phyloP scores from a whole-genome alignment of 306 rosid genomes.

The Oxytropis ochrocephala region DNA sequence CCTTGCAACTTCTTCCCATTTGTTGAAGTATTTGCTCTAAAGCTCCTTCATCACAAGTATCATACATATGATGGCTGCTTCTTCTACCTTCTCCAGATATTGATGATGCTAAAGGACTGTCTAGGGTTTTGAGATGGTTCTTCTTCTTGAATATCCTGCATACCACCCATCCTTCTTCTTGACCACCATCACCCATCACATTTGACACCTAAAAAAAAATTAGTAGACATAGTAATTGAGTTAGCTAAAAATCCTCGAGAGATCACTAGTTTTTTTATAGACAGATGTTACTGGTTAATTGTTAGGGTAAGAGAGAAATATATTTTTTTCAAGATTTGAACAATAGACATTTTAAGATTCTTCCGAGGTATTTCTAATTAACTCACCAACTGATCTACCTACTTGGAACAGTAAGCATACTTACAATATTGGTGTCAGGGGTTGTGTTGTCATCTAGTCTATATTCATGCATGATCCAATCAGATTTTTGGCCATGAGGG shows the following conservation, averaged over 20 bases:
- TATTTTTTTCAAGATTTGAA: too few relatives aligned
- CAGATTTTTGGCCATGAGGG: slow-evolving; percentile 89
- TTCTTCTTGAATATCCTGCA: slow-evolving; percentile 94
- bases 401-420: not conserved
- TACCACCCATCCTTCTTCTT: slow-evolving; percentile 97
- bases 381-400: too few relatives aligned
- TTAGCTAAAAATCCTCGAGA: too few relatives aligned
- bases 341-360: too few relatives aligned
- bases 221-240: too few relatives aligned
- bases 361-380: too few relatives aligned
- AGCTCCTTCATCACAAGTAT: slow-evolving; percentile 52
- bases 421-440: slow-evolving; percentile 38
- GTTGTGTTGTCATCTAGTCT: slow-evolving; percentile 70
- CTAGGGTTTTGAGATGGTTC: slow-evolving; percentile 68
- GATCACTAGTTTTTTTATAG: too few relatives aligned
- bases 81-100: slow-evolving; percentile 34
- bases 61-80: slow-evolving; percentile 39
- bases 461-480: slow-evolving; percentile 98
- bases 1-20: slow-evolving; percentile 63
- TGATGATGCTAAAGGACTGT: slow-evolving; percentile 40
- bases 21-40: slow-evolving; percentile 68
- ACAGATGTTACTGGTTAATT: too few relatives aligned
- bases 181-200: slow-evolving; percentile 52
- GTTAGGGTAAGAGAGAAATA: too few relatives aligned
- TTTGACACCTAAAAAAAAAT: slow-evolving; percentile 27